Conservation (phyloP, 106 monocot genomes). For the Dioscorea dumetorum region DNA sequence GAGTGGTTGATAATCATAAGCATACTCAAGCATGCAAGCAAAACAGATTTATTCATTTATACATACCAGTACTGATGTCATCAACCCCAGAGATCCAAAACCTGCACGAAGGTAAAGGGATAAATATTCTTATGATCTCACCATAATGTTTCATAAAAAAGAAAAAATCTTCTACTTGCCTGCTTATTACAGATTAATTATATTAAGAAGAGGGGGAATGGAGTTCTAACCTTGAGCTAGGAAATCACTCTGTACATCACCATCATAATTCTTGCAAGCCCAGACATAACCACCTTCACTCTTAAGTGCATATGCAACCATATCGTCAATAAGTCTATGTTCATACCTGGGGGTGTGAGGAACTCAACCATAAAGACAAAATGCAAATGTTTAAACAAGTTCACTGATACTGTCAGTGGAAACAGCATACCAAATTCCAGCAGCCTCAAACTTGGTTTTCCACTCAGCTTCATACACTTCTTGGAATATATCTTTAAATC, state of each 20-base stretch:
- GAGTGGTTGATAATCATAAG: too few relatives aligned
- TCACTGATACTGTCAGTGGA: background rate
- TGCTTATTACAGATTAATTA: too few relatives aligned
- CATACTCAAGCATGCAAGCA: too few relatives aligned
- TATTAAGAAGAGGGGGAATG: too few relatives aligned
- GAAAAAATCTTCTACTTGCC: too few relatives aligned
- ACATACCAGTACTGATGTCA: slow-evolving; percentile 92
- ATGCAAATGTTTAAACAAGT: background rate
- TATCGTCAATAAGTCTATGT: slow-evolving; percentile 95
- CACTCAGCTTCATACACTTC: slow-evolving; percentile 84
- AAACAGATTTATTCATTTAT: too few relatives aligned
- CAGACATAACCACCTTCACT: slow-evolving; percentile 92
- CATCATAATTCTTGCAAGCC: slow-evolving; percentile 99
- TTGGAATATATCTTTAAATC: slow-evolving; percentile 98
- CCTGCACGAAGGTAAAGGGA: slow-evolving; percentile 26
- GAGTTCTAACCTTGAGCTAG: slow-evolving; percentile 68
- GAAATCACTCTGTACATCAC: slow-evolving; percentile 99
- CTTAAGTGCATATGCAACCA: slow-evolving; percentile 96
- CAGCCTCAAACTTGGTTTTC: slow-evolving; percentile 77
- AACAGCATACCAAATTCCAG: slow-evolving; percentile 74
- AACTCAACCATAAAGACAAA: background rate
- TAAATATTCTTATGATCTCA: too few relatives aligned
- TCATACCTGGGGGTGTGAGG: slow-evolving; percentile 58
- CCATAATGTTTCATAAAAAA: too few relatives aligned
- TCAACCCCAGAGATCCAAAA: slow-evolving; percentile 93